Evolutionary conservation across 169 alveolate species (phyloP), one percentile per base, ranked within the genome.

Genomic region (Neospora caninum): DNA sequence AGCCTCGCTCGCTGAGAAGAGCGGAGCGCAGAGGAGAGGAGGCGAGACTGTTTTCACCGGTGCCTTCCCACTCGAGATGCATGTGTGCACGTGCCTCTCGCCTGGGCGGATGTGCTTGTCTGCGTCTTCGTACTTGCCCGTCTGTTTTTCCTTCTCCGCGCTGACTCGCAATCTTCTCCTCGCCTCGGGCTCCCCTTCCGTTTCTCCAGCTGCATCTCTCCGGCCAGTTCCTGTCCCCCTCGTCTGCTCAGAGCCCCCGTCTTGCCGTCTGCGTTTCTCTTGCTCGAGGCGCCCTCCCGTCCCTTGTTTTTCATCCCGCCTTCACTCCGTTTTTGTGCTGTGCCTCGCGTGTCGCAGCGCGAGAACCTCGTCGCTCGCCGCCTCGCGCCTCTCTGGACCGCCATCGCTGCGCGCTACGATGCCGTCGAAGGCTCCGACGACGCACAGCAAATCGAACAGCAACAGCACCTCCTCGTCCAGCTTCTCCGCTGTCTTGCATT

Each of bases 401-500:
- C 88, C n/a, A 43, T 91, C 25, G 53, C 70, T 25, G 70, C 80
- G 39, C 88, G 83, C 42, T 91, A 91, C 54, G 94, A 91, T 39
- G 94, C 83, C 34, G 89, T 45, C 0, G 94, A 91, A 45, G 89
- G 58, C 25, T 41, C 70, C 13, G 83, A 34, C 22, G 89, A 91
- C 41, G 83, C 83, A 38, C 91, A 91, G 89, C 94, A 88, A 53
- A 82, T 82, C 36, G 69, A 13, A 49, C 83, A 88, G 13, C 93
- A 88, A 41, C 49, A 88, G 54, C 38, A 45, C 18, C 84, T 88
- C 36, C 88, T 91, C 34, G 80, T 91, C 49, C 94, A 91, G 82
- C 94, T 91, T 41, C 94, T 91, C 64, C 94, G 94, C 54, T 91
- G 91, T 58, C 94, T 91, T 89, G 43, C 78, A 49, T 70, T 83